Conservation (phyloP, 2,329 filamentous ascomycete genomes). For the Arthroderma uncinatum region DNA sequence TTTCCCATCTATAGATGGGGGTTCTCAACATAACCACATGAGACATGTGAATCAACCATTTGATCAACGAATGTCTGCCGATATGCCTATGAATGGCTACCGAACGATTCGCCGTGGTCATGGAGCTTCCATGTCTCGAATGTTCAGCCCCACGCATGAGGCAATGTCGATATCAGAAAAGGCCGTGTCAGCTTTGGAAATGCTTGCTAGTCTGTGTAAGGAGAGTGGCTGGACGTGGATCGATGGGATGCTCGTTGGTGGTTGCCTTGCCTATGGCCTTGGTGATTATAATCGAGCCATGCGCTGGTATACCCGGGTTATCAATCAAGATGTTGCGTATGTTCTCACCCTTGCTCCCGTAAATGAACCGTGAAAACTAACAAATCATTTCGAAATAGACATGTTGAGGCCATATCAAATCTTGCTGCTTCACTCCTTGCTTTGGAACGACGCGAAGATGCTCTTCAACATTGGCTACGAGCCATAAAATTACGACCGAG, state of each 20-base stretch:
- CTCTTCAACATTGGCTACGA: conserved; percentile 71
- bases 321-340: conserved; percentile 47
- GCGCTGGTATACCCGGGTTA: conserved; percentile 44
- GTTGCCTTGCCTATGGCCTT: conserved; percentile 82
- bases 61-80: conserved; percentile 19
- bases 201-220: conserved; percentile 63
- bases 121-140: conserved; percentile 25
- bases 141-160: conserved; percentile 23
- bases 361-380: conserved; percentile 1
- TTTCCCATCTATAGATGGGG: conserved; percentile 13
- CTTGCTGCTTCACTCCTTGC: conserved; percentile 81
- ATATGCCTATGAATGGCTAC: conserved; percentile 23
- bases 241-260: conserved; percentile 82
- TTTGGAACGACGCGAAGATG: conserved; percentile 69
- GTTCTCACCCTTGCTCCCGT: conserved; percentile 16
- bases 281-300: conserved; percentile 64
- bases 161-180: conserved; percentile 40
- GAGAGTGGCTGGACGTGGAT: conserved; percentile 80
- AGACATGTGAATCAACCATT: conserved; percentile 10
- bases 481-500: conserved; percentile 75
- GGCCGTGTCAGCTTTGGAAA: conserved; percentile 57
- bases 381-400: conserved; percentile 41
- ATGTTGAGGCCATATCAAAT: conserved; percentile 90
- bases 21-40: conserved; percentile 10
- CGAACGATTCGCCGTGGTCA: conserved; percentile 26